Conservation (phyloP, 768 basidiomycete genomes). For the Agaricus blazei region DNA sequence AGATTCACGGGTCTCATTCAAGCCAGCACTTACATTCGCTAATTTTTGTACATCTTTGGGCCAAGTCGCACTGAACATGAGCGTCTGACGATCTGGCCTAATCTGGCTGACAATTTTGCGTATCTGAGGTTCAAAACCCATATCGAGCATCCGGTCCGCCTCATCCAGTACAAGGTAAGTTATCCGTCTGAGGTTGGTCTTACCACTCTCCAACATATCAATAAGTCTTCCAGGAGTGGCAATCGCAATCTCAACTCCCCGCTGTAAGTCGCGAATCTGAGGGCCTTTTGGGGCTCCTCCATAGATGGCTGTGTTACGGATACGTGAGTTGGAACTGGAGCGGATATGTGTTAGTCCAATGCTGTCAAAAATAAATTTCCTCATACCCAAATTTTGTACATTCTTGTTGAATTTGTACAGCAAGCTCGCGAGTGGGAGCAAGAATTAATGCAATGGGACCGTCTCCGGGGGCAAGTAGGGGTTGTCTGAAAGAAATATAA, state of each 20-base stretch:
- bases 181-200: constrained; percentile 93
- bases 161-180: constrained; percentile 99
- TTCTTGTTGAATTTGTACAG: constrained; percentile 98
- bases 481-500: constrained; percentile 55
- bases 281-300: constrained; percentile 98
- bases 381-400: constrained; percentile 94
- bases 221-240: constrained; percentile 99
- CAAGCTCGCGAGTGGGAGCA: constrained; percentile 96
- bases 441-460: constrained; percentile 96
- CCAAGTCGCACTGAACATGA: constrained; percentile 99
- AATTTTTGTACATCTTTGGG: constrained; percentile 99
- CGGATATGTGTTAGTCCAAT: background rate
- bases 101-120: constrained; percentile 97
- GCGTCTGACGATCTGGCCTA: constrained; percentile 95
- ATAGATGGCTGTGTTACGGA: constrained; percentile 98
- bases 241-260: constrained; percentile 96
- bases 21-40: constrained; percentile 56
- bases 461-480: constrained; percentile 87
- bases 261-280: constrained; percentile 95
- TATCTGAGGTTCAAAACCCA: constrained; percentile 99
- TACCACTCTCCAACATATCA: constrained; percentile 96
- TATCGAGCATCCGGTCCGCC: constrained; percentile 99
- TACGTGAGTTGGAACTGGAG: constrained; percentile 78
- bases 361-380: constrained; percentile 3
- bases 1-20: background rate